Base-by-base conservation (phyloP, 305 asterid species). In the Nicotiana rustica region DNA sequence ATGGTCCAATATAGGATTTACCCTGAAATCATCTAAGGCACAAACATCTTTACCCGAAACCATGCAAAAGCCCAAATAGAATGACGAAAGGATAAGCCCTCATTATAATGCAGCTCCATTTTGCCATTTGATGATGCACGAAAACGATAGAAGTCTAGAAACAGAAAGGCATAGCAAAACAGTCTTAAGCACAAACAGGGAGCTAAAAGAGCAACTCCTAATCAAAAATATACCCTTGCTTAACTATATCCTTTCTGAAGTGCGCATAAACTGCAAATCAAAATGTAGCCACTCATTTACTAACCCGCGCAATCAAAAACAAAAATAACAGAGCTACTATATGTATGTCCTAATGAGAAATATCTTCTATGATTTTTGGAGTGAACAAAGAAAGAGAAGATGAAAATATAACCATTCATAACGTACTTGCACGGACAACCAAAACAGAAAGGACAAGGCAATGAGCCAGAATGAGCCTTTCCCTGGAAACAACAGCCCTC, bases 391-490 rank as follows among this genome's bases (percentile, higher is more conserved):
- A 52, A 52, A 52, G 62, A 73, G 60, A 73, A 73, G 79, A 73
- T 73, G 21, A 21, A 15, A 49, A 73, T 1, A 75, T 49, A 61
- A 76, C 81, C 67, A 90, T 52, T 75, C 55, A 31, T 83, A 84
- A 77, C 96, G 89, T 90, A 96, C 99, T 89, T 85, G 97, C 90
- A 83, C 92, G 93, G 76, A 86, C 95, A 85, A 96, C 93, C 90
- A 96, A 88, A 82, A 89, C 87, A 66, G 97, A 95, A 77, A 96
- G 97, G 81, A 93, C 96, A 87, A 96, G 98, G 91, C 98, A 95
- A 82, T 96, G 99, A 76, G 97, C 95, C 89, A 95, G 95, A 83
- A 92, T 88, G 80, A 95, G 96, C 89, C 99, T 92, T 88, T 96
- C 98, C 90, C 98, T 91, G 75, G 92, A 89, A 82, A 95, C 89